Base-by-base conservation (phyloP, 225 moss, liverwort and hornwort species). In the Polytrichum formosum region DNA sequence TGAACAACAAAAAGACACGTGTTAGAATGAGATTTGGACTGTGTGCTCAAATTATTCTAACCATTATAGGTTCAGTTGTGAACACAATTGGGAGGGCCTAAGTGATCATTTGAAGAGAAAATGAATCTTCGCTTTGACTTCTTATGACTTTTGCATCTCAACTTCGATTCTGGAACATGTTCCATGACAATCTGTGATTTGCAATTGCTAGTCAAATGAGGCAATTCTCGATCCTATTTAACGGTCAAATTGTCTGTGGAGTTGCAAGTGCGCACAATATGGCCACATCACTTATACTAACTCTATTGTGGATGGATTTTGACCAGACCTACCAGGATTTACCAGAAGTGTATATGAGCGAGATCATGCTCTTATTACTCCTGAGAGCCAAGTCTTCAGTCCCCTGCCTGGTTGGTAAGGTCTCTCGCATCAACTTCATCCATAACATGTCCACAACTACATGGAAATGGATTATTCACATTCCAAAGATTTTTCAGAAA, bases 281-380 rank as follows among this genome's bases (percentile, higher is more conserved):
- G 13, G 26, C 26, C 53, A 46, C 10, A 8, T 31, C 18, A 8
- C 30, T 20, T 27, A 72, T 53, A 16, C 53, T 79, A 53, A 66
- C 20, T 31, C 7, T 31, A 27, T 6, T 53, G 29, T 72, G 64
- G 64, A 5, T 61, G 33, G 55, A 66, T 35, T 35, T 35, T 35
- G 35, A 46, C 13, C 90, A 96, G 97, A 98, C 76, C 77, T 98
- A 67, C 97, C 97, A 77, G 97, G 97, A 21, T 98, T 89, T 67
- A 98, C 94, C n/a, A 85, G 94, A 77, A 98, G 97, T 73, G 92
- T 94, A 25, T 60, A 88, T 55, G 91, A 92, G 80, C 83, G 91
- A 77, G 91, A 91, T 68, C 92, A 98, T 85, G 97, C 94, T 53
- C 90, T 98, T 33, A 98, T 98, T 69, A 91, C 97, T 56, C 94